Base-by-base conservation (phyloP, 371 early-diverging fungal genomes). In the Chytridium lagenaria region DNA sequence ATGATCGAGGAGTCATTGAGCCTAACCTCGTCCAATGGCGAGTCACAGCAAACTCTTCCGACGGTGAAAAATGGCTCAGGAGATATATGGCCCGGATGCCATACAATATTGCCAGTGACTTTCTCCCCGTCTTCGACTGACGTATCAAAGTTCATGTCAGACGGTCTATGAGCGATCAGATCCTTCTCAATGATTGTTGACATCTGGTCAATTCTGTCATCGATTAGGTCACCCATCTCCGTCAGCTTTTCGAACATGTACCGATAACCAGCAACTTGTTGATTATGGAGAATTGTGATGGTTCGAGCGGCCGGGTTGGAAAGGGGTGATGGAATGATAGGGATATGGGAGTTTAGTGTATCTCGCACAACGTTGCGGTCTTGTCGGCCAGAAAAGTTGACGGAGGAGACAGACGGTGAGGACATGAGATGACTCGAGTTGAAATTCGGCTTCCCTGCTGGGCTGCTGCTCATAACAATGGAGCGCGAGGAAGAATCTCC, bases 171-270 rank as follows among this genome's bases (percentile, higher is more conserved):
- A 70, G 28, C 88, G 79, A 0, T 78, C 73, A 76, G 88, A 40
- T 83, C 69, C 1, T 85, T 64, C 55, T 81, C 82, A 44, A 90
- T 85, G 23, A 84, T 71, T 38, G 84, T 77, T 10, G 88, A 88
- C 73, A 93, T 83, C 33, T 85, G 81, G 22, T 94, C 92, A 69
- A 94, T 92, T 34, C 87, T 87, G 36, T 89, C 89, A 75, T 94
- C 90, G 52, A 93, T 71, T 2, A 77, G 84, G 66, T 92, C 91
- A 0, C 91, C 89, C 68, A 88, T 91, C 36, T 92, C 90, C 0
- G 81, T 85, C 37, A 91, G 79, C 71, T 92, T 92, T 76, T 95
- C 94, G 82, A 91, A 93, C 95, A 96, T 94, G 82, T 94, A 95
- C 2, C 93, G 90, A 77, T 92, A 95, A 10, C 86, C 88, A 38